Evolutionary conservation across 2,329 filamentous ascomycete genomes (phyloP).

Genomic region (Fusarium chlamydosporum): DNA sequence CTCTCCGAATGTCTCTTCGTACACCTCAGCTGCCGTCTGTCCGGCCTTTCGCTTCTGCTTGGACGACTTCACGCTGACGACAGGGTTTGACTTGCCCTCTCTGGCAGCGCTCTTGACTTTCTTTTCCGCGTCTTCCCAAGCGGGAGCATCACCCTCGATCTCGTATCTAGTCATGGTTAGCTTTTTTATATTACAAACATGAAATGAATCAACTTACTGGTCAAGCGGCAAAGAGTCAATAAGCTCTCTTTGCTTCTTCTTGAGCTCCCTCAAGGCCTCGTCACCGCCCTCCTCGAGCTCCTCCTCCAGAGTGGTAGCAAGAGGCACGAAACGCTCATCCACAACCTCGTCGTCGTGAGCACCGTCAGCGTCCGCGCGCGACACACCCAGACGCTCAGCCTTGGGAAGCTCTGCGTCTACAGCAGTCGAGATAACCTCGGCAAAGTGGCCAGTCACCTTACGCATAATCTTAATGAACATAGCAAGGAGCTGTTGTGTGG

Average conservation of each 20-base stretch:
- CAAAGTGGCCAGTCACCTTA: slow-evolving; percentile 86
- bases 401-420: slow-evolving; percentile 76
- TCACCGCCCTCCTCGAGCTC: slow-evolving; percentile 88
- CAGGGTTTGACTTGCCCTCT: slow-evolving; percentile 69
- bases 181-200: background rate
- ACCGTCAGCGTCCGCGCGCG: slow-evolving; percentile 70
- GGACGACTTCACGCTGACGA: slow-evolving; percentile 85
- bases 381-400: slow-evolving; percentile 69
- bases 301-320: slow-evolving; percentile 80
- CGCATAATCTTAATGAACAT: slow-evolving; percentile 98
- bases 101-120: slow-evolving; percentile 73
- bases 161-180: slow-evolving; percentile 66
- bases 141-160: slow-evolving; percentile 72
- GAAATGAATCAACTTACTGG: slow-evolving; percentile 59
- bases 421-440: slow-evolving; percentile 79
- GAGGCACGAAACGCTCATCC: slow-evolving; percentile 76
- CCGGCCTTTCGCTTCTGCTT: slow-evolving; percentile 82
- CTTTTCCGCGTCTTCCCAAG: slow-evolving; percentile 80
- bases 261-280: slow-evolving; percentile 78
- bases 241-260: slow-evolving; percentile 85
- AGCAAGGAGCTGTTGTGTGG: slow-evolving; percentile 84
- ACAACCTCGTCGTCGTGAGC: slow-evolving; percentile 78
- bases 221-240: slow-evolving; percentile 93
- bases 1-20: slow-evolving; percentile 71
- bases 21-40: slow-evolving; percentile 69